Percentiles rank a stretch among this genome's conserved stretches.
phyloP scores from a whole-genome alignment of 2,329 filamentous ascomycete species.

The Penicillium sp. region DNA sequence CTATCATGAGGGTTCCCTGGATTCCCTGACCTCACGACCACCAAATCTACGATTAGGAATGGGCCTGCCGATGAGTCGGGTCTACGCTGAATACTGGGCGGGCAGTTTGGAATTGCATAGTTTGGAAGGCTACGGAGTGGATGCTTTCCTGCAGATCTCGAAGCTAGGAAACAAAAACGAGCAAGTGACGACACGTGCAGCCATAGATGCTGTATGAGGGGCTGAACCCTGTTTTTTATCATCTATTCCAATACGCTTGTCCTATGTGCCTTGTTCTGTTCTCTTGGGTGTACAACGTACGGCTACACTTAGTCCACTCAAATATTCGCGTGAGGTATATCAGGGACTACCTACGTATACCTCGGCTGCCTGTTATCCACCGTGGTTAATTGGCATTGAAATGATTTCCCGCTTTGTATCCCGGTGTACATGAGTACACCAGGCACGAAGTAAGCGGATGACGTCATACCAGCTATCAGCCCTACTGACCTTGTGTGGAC shows the following conservation, averaged over 20 bases:
- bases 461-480: not conserved
- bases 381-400: not conserved
- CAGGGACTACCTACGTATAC: not conserved
- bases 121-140: constrained; percentile 91
- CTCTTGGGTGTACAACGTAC: not conserved
- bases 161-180: constrained; percentile 98
- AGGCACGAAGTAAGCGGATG: not conserved
- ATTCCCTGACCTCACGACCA: constrained; percentile 76
- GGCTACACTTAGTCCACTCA: not conserved
- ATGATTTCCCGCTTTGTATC: no score
- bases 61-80: constrained; percentile 86
- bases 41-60: constrained; percentile 88
- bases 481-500: not conserved
- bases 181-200: constrained; percentile 75
- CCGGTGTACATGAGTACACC: not conserved
- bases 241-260: not conserved
- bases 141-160: constrained; percentile 93
- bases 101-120: constrained; percentile 88
- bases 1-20: constrained; percentile 65
- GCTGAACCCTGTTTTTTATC: not conserved
- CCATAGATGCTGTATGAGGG: constrained; percentile 70
- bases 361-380: not conserved
- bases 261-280: not conserved
- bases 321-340: not conserved
- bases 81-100: constrained; percentile 98